These are phyloP conservation scores for Ephemerocybe angulata DNA, from an alignment of 768 basidiomycete genomes.

Conservation along the genomic window DNA sequence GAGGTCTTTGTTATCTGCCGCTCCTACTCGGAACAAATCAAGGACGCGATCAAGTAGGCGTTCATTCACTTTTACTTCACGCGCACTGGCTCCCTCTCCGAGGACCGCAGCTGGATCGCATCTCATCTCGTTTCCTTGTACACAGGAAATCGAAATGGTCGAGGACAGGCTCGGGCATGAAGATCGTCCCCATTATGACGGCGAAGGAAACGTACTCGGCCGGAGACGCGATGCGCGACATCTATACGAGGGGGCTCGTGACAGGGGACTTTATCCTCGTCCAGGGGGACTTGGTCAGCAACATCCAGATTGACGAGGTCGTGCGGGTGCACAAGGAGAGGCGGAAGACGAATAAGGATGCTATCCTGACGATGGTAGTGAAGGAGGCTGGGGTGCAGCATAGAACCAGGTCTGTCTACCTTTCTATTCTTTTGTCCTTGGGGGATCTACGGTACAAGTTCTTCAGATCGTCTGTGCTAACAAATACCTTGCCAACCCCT, in stretches of 20 bases:
- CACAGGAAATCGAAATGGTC: slow-evolving; percentile 82
- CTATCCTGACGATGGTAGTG: slow-evolving; percentile 94
- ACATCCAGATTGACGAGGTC: slow-evolving; percentile 85
- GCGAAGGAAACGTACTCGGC: slow-evolving; percentile 85
- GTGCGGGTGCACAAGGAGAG: slow-evolving; percentile 86
- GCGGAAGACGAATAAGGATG: slow-evolving; percentile 83
- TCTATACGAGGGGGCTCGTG: slow-evolving; percentile 88
- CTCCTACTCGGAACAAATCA: slow-evolving; percentile 84
- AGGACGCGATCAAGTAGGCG: slow-evolving; percentile 76
- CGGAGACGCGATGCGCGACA: slow-evolving; percentile 90
- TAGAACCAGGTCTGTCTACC: slow-evolving; percentile 58
- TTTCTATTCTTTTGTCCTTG: neutral
- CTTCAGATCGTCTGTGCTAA: no score
- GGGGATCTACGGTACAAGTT: neutral
- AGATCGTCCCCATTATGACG: slow-evolving; percentile 81
- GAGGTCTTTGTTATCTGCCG: slow-evolving; percentile 95
- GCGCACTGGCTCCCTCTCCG: slow-evolving; percentile 4
- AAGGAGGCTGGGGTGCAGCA: slow-evolving; percentile 72
- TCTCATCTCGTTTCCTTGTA: no score
- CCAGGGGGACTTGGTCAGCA: slow-evolving; percentile 90
- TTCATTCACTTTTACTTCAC: slow-evolving; percentile 10
- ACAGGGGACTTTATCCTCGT: slow-evolving; percentile 90
- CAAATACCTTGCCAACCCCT: no score
- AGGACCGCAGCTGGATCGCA: no score
- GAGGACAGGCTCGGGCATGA: slow-evolving; percentile 70